A percentile compares a stretch with the other conserved stretches of the same genome.
These are phyloP conservation scores for Paecilomyces formosus DNA, from an alignment of 2,329 filamentous ascomycete genomes.

Conservation along the genomic window DNA sequence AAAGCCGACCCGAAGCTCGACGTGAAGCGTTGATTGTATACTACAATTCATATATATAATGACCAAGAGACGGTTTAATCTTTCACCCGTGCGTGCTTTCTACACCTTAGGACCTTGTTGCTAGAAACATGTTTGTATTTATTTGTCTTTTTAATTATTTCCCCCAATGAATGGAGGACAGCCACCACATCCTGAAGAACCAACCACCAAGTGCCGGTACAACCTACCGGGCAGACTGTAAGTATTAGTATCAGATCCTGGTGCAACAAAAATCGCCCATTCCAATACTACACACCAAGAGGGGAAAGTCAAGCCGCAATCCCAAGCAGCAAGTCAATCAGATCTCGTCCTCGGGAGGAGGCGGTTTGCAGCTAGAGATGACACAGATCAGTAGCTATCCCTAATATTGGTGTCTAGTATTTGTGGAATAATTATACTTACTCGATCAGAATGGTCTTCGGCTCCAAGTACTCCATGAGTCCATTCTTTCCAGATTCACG, in stretches of 20 bases:
- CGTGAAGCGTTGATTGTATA: not conserved
- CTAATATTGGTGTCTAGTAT: not conserved
- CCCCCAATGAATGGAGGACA: not conserved
- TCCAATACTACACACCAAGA: not conserved
- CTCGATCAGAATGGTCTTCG: not conserved
- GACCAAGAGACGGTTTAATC: not conserved
- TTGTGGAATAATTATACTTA: not conserved
- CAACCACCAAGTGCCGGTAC: not conserved
- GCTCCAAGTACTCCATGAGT: not conserved
- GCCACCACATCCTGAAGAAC: not conserved
- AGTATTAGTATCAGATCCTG: not conserved
- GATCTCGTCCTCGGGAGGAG: not conserved
- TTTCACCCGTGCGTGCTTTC: not conserved
- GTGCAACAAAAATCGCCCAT: not conserved
- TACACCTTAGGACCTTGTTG: not conserved
- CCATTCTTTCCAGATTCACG: not conserved
- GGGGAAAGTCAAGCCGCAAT: not conserved
- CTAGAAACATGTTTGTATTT: not conserved
- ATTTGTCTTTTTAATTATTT: too few species aligned
- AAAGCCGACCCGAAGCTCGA: not conserved
- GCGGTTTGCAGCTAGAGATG: not conserved
- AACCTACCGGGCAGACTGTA: not conserved
- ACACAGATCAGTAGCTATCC: not conserved
- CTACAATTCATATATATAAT: not conserved
- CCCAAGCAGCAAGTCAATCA: not conserved